Base-by-base conservation (phyloP, 2,329 filamentous ascomycete species). In the Talaromyces sp. region DNA sequence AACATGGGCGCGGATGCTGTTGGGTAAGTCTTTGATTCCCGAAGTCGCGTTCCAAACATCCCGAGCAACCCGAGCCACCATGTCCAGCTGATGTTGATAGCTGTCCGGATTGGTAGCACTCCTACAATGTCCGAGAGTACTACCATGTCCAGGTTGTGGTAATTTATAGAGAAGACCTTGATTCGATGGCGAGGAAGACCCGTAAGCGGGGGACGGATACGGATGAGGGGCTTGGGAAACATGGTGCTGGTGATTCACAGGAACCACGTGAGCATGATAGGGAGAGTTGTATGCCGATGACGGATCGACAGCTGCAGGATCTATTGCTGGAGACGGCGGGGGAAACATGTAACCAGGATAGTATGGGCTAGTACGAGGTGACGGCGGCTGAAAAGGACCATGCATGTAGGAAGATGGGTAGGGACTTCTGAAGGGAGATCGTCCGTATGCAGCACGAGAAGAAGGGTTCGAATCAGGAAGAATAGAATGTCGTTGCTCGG, bases 11-110 rank as follows among this genome's bases (percentile, higher is more conserved):
- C 87, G 86, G 56, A 91, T 81, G 66, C 84, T 85, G 45, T 85
- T 84, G 15, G 87, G 84, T 17, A 92, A 77, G 60, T 87, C 84
- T 69, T 86, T 86, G 67, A 91, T 80, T 3, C 82, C 82, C 8
- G 82, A 83, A 2, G 88, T 84, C 25, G 80, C 77, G 67, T 85
- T 84, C 89, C 90, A 93, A 41, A 89, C 76, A 27, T 87, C 84
- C 66, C 85, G 83, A 4, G 86, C 84, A 71, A 84, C 82, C 49
- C 77, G 80, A 10, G 83, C 82, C 66, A 91, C 77, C 54, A 83
- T 78, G 57, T 86, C 81, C 8, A 87, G 75, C 68, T 85, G 83
- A 19, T 71, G 67, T 65, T 80, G 77, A 67, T 85, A 82, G 35
- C 75, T 77, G 62, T 79, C 80, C 69, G 78, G 57, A 19, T 50